Conservation (phyloP, 83 land plant species). For the Diphasiastrum complanatum region DNA sequence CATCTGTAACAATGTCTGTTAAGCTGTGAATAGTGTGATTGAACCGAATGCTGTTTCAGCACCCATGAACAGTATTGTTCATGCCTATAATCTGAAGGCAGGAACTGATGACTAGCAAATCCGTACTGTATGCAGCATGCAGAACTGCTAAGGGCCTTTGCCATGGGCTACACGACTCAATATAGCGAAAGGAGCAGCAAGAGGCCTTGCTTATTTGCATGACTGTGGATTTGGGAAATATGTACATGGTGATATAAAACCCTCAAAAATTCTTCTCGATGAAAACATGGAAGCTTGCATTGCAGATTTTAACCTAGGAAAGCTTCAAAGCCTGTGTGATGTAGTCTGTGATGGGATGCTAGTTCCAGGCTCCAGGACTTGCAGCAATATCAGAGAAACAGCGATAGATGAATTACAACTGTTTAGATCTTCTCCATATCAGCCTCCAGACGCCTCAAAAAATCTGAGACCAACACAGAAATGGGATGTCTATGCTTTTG, state of each 20-base stretch:
- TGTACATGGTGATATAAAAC: slow-evolving; percentile 83
- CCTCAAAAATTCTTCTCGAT: slow-evolving; percentile 67
- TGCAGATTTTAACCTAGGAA: slow-evolving; percentile 73
- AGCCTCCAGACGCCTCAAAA: slow-evolving; percentile 67
- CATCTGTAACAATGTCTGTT: no score
- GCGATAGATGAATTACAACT: slow-evolving; percentile 17
- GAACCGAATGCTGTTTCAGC: no score
- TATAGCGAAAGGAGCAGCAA: slow-evolving; percentile 69
- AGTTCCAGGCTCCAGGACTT: slow-evolving; percentile 33
- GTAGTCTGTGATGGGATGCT: slow-evolving; percentile 31
- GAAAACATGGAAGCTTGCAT: slow-evolving; percentile 59
- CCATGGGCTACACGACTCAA: slow-evolving; percentile 56
- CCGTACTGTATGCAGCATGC: slow-evolving; percentile 11
- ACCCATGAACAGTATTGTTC: slow-evolving; percentile 3
- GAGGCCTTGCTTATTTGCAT: slow-evolving; percentile 67
- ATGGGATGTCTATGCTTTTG: slow-evolving; percentile 86
- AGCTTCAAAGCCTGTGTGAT: slow-evolving; percentile 62
- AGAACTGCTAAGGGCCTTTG: slow-evolving; percentile 12
- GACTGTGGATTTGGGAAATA: slow-evolving; percentile 78
- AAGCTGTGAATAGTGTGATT: no score
- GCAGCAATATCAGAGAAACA: slow-evolving; percentile 27
- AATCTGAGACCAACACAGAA: slow-evolving; percentile 68
- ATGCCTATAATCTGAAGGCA: slow-evolving; percentile 47
- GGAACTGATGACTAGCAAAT: slow-evolving; percentile 40
- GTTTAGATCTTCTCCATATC: no score